Percentiles rank a stretch among this genome's conserved stretches.
Evolutionary conservation across 108 stramenopile genomes (phyloP).

Genomic region (Asterionellopsis glacialis): DNA sequence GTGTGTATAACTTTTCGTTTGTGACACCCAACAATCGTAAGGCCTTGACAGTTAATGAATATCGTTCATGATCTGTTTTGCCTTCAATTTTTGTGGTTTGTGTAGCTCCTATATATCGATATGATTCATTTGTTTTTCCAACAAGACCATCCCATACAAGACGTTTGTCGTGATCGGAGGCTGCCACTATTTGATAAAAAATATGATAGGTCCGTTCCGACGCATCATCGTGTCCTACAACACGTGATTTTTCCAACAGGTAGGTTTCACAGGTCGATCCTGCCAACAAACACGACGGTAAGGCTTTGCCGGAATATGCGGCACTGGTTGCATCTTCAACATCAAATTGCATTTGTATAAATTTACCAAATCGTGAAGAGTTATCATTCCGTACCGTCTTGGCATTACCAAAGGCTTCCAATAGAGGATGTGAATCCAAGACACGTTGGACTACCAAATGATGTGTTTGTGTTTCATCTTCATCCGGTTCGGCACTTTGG

Average conservation of each 20-base stretch:
- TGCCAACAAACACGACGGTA: constrained; percentile 59
- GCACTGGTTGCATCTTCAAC: constrained; percentile 34
- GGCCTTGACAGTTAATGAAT: constrained; percentile 59
- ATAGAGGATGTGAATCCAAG: constrained; percentile 80
- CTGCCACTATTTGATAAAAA: constrained; percentile 95
- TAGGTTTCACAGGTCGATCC: constrained; percentile 85
- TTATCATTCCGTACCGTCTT: constrained; percentile 87
- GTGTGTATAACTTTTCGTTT: constrained; percentile 43
- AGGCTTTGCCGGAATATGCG: constrained; percentile 31
- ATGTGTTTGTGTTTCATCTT: background rate
- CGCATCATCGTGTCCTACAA: constrained; percentile 85
- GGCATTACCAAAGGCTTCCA: constrained; percentile 92
- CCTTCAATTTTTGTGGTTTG: constrained; percentile 69
- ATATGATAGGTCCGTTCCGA: constrained; percentile 96
- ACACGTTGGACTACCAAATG: constrained; percentile 70
- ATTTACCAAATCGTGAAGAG: constrained; percentile 85
- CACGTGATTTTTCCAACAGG: constrained; percentile 96
- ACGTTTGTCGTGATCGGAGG: constrained; percentile 54
- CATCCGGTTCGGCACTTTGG: constrained; percentile 3
- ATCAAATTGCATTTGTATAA: constrained; percentile 83
- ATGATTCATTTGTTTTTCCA: constrained; percentile 62
- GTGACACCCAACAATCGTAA: constrained; percentile 59
- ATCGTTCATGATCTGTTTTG: constrained; percentile 65
- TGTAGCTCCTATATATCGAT: constrained; percentile 54
- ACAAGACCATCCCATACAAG: constrained; percentile 68